These are phyloP conservation scores for Vararia minispora DNA, from an alignment of 768 basidiomycete genomes.

Conservation along the genomic window DNA sequence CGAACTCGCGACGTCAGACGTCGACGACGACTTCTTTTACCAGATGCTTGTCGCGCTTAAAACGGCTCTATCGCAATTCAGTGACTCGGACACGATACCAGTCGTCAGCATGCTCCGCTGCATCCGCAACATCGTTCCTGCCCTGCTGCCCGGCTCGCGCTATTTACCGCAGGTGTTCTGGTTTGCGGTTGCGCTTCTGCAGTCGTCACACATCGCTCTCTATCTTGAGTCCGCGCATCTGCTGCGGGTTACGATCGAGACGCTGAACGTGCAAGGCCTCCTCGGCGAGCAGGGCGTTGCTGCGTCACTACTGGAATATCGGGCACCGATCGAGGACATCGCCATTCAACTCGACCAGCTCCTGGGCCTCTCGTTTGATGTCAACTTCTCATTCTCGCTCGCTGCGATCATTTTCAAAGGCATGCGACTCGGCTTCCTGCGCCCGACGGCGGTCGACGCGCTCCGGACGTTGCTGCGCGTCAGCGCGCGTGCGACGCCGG, in stretches of 20 bases:
- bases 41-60: slow-evolving; percentile 87
- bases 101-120: slow-evolving; percentile 86
- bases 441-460: slow-evolving; percentile 46
- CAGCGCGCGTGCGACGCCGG: slow-evolving; percentile 35
- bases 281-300: slow-evolving; percentile 46
- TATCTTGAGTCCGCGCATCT: slow-evolving; percentile 61
- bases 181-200: slow-evolving; percentile 76
- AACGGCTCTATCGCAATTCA: slow-evolving; percentile 55
- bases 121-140: slow-evolving; percentile 67
- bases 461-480: slow-evolving; percentile 54
- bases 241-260: slow-evolving; percentile 52
- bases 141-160: slow-evolving; percentile 53
- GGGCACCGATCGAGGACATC: slow-evolving; percentile 54
- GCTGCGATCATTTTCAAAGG: slow-evolving; percentile 83
- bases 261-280: slow-evolving; percentile 46
- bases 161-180: slow-evolving; percentile 75
- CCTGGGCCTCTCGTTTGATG: slow-evolving; percentile 66
- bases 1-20: slow-evolving; percentile 69
- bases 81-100: slow-evolving; percentile 55
- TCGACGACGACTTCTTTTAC: slow-evolving; percentile 89
- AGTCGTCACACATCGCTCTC: slow-evolving; percentile 63
- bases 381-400: slow-evolving; percentile 71
- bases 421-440: slow-evolving; percentile 55
- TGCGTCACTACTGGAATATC: slow-evolving; percentile 49
- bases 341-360: slow-evolving; percentile 63